phyloP scores from a whole-genome alignment of 1,284 basidiomycete species.

The Cryptococcus sp. region DNA sequence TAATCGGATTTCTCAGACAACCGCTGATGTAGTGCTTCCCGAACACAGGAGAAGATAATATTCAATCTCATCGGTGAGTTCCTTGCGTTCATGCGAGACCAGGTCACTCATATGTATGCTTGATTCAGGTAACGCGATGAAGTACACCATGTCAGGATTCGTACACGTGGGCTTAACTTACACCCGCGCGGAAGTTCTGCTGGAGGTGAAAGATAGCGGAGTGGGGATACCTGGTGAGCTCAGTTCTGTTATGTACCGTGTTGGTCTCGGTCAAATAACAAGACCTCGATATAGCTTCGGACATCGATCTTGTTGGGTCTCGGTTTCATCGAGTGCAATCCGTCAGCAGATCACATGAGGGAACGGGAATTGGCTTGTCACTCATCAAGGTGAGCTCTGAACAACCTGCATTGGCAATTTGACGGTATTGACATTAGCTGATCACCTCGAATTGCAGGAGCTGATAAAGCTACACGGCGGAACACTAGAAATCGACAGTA shows the following conservation, averaged over 20 bases:
- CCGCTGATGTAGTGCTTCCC: background rate
- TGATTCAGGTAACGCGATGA: conserved; percentile 47
- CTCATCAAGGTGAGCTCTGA: conserved; percentile 29
- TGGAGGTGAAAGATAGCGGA: conserved; percentile 53
- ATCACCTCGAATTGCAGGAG: conserved; percentile 30
- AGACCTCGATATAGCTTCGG: conserved; percentile 19
- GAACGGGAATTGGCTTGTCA: conserved; percentile 53
- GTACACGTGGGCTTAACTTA: conserved; percentile 38
- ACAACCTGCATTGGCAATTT: background rate
- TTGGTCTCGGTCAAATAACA: background rate
- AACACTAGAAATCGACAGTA: conserved; percentile 50
- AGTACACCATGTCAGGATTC: conserved; percentile 46
- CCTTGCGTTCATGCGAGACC: background rate
- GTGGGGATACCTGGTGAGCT: conserved; percentile 51
- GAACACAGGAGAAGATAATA: conserved; percentile 51
- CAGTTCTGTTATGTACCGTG: background rate
- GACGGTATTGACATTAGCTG: conserved; percentile 21
- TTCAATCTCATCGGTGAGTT: conserved; percentile 49
- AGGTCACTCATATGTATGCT: too few relatives aligned
- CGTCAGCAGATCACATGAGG: conserved; percentile 48
- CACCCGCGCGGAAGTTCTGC: conserved; percentile 24
- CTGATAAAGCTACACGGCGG: conserved; percentile 56
- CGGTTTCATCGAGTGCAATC: conserved; percentile 52
- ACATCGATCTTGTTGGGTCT: conserved; percentile 47
- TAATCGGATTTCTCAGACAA: background rate